Conservation (phyloP, 2,329 filamentous ascomycete species). For the Botrytis galanthina region DNA sequence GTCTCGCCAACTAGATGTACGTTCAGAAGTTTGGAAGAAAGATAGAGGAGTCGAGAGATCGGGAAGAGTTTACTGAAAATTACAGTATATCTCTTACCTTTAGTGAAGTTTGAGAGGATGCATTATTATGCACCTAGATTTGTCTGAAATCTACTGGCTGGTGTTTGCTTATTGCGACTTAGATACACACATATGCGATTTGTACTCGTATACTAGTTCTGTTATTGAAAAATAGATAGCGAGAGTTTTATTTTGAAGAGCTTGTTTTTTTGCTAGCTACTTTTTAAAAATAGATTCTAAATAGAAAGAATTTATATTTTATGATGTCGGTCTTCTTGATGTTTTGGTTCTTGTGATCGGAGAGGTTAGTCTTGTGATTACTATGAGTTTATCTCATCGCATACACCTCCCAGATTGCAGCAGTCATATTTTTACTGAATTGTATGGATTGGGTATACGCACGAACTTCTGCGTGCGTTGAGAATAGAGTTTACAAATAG, state of each 20-base stretch:
- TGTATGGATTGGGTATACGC: no score
- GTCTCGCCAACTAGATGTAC: conserved; percentile 8
- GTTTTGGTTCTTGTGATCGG: not conserved
- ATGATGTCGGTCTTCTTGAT: not conserved
- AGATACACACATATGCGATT: conserved; percentile 20
- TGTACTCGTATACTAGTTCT: conserved; percentile 1
- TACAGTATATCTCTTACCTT: not conserved
- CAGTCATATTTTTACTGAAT: not conserved
- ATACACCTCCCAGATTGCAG: not conserved
- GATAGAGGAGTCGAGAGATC: not conserved
- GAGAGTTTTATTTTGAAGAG: conserved; percentile 19
- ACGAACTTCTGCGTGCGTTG: not conserved
- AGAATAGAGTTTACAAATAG: not conserved
- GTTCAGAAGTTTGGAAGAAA: not conserved
- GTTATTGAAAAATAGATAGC: conserved; percentile 7
- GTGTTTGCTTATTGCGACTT: conserved; percentile 17
- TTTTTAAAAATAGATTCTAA: conserved; percentile 1
- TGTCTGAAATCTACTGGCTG: conserved; percentile 1
- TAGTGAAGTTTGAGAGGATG: not conserved
- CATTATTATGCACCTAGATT: conserved; percentile 5
- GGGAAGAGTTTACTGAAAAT: not conserved
- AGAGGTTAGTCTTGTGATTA: not conserved
- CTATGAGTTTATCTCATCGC: not conserved
- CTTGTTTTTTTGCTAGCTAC: conserved; percentile 14
- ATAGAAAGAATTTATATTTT: not conserved